Percentiles rank a stretch among this genome's conserved stretches.
Conservation (phyloP, 176 grass and related monocot species). For the Cenchrus fungigraminus region DNA sequence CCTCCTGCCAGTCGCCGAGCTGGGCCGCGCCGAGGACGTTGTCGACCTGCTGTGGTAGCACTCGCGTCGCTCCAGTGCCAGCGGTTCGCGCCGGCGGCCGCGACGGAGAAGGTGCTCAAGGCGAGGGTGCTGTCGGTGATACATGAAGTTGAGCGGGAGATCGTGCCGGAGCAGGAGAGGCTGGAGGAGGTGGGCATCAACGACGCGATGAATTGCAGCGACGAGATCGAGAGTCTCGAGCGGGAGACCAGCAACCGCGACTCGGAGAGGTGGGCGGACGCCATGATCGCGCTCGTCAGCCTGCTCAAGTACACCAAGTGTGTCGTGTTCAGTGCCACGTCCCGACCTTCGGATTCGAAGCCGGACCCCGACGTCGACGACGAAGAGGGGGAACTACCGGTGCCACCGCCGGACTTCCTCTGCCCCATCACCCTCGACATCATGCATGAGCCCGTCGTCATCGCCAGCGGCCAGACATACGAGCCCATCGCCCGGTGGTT, state of each 20-base stretch:
- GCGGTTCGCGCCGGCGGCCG: constrained; percentile 42
- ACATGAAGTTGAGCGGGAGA: constrained; percentile 67
- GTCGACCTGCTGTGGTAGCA: constrained; percentile 50
- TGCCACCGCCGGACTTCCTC: constrained; percentile 76
- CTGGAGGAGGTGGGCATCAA: constrained; percentile 66
- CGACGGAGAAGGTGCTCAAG: constrained; percentile 50
- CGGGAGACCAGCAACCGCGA: constrained; percentile 78
- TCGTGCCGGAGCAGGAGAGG: constrained; percentile 65
- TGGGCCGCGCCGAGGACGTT: constrained; percentile 70
- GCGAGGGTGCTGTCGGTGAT: constrained; percentile 65
- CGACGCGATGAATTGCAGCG: constrained; percentile 64
- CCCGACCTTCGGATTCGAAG: constrained; percentile 53
- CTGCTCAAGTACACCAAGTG: constrained; percentile 88
- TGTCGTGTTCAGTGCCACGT: constrained; percentile 79
- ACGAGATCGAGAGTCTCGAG: constrained; percentile 86
- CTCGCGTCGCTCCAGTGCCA: constrained; percentile 75
- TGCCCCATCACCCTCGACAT: constrained; percentile 95
- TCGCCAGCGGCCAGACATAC: constrained; percentile 88
- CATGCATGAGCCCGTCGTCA: constrained; percentile 85
- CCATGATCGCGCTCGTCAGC: constrained; percentile 84
- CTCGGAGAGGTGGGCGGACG: constrained; percentile 64
- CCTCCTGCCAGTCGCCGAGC: constrained; percentile 69
- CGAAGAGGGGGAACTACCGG: constrained; percentile 39
- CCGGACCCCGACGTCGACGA: constrained; percentile 35
- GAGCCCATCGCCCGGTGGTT: constrained; percentile 87